Evolutionary conservation across 768 basidiomycete species (phyloP).

Genomic region (Termitomyces sp.): DNA sequence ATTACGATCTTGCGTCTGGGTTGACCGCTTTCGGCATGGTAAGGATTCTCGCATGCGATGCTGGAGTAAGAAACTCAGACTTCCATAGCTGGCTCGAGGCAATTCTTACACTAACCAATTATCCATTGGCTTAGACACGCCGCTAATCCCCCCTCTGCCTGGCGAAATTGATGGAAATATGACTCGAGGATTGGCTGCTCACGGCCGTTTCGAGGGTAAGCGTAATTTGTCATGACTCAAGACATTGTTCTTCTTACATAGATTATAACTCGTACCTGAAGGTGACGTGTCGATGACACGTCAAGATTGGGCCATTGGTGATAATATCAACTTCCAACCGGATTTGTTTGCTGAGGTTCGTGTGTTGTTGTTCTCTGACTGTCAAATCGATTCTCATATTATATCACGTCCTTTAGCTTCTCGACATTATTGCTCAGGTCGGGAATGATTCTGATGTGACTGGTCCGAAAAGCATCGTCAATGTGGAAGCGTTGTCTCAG

Average conservation of each 20-base stretch:
- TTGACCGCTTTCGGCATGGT: slow-evolving; percentile 17
- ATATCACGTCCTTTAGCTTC: slow-evolving; percentile 1
- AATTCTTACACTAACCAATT: slow-evolving; percentile 14
- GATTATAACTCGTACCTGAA: neutral
- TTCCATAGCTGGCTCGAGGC: slow-evolving; percentile 11
- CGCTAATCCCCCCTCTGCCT: slow-evolving; percentile 13
- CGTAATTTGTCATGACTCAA: neutral
- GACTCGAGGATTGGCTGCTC: slow-evolving; percentile 15
- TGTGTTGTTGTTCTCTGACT: neutral
- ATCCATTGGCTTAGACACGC: slow-evolving; percentile 14
- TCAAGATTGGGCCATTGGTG: slow-evolving; percentile 15
- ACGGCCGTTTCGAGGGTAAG: slow-evolving; percentile 18
- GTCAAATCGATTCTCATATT: neutral
- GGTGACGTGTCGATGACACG: slow-evolving; percentile 19
- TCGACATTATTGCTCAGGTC: slow-evolving; percentile 10
- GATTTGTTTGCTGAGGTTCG: slow-evolving; percentile 10
- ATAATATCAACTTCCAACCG: slow-evolving; percentile 14
- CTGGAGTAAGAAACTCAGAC: neutral
- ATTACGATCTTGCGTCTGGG: slow-evolving; percentile 16
- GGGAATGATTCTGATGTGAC: slow-evolving; percentile 17
- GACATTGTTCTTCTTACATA: neutral
- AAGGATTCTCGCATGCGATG: neutral
- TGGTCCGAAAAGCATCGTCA: slow-evolving; percentile 16
- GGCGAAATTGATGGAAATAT: slow-evolving; percentile 14
- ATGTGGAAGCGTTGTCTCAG: slow-evolving; percentile 6